These are phyloP conservation scores for Tricholoma flavovirens DNA, from an alignment of 768 basidiomycete species.

Conservation along the genomic window DNA sequence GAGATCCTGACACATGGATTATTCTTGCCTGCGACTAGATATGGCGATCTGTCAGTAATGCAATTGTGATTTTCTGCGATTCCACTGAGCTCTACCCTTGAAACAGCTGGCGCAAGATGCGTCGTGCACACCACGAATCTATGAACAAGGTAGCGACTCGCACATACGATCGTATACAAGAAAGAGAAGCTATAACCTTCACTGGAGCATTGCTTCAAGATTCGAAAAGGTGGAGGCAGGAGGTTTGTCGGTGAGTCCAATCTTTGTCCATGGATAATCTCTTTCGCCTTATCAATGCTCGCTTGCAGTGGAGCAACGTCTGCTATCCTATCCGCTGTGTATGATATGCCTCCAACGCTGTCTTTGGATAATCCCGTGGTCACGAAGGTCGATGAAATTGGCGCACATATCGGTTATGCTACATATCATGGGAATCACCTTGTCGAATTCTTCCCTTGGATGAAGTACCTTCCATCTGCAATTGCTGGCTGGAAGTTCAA, in stretches of 20 bases:
- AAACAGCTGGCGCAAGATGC: conserved; percentile 14
- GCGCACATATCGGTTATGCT: conserved; percentile 20
- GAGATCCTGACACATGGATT: conserved; percentile 24
- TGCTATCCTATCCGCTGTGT: neutral
- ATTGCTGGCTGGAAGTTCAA: conserved; percentile 25
- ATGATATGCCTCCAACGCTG: conserved; percentile 1
- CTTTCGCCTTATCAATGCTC: neutral
- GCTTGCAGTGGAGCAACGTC: conserved; percentile 1
- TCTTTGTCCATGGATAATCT: neutral
- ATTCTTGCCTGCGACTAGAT: conserved; percentile 18
- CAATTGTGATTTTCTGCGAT: neutral
- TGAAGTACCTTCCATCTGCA: conserved; percentile 24
- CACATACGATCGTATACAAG: neutral
- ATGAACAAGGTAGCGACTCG: neutral
- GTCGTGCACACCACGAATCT: conserved; percentile 12
- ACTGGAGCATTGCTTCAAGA: neutral
- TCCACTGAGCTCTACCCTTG: neutral
- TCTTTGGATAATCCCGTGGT: neutral
- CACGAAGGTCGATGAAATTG: conserved; percentile 1
- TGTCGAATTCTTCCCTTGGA: conserved; percentile 31
- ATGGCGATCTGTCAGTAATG: conserved; percentile 17
- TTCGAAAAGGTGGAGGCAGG: neutral
- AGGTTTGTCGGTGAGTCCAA: conserved; percentile 1
- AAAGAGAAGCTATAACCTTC: neutral
- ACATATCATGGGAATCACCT: conserved; percentile 29